Evolutionary conservation across 2,329 filamentous ascomycete genomes (phyloP), one percentile per base, ranked within the genome.

Genomic region (Fusarium equiseti): DNA sequence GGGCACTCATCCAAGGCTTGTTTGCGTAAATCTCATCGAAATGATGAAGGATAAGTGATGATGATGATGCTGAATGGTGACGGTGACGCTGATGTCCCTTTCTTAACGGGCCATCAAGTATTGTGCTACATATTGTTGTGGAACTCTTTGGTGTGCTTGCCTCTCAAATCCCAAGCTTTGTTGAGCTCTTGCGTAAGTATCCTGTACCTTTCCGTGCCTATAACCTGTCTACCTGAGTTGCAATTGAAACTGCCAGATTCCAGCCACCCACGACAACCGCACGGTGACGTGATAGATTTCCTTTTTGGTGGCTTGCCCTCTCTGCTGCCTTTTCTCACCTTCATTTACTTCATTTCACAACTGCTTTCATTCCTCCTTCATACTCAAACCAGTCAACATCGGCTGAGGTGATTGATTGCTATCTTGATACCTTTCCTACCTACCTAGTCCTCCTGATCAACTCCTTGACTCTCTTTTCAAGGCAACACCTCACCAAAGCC

Each of bases 271-370:
- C 48, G 61, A 64, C 57, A 44, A 72, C 64, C 55, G 68, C 64
- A 62, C 64, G 68, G 74, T 76, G 74, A 76, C 74, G 74, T 76
- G 73, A 76, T 76, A 68, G 73, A 76, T 71, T 75, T 61, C 54
- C 48, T 27, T 56, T 43, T 57, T 16, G 55, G 65, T 73, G 60
- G 66, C 70, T 72, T 70, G 53, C 50, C 53, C 53, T 51, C 22
- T 24, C 16, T 59, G 40, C 38, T 66, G 45, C 45, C 59, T 58
- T 68, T 60, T 62, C 51, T 26, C 50, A 44, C 49, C 44, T 63
- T 49, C 58, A 62, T 65, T 8, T 38, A n/a, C 18, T 38, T 38
- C 18, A 38, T n/a, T 38, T 60, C 24, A 5, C 24, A 60, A 50
- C 48, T 56, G 31, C 59, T 59, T 51, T 69, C 56, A 56, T 69